Evolutionary conservation across 2,329 filamentous ascomycete genomes (phyloP), one percentile per base, ranked within the genome.

Genomic region (Cercospora sp.): DNA sequence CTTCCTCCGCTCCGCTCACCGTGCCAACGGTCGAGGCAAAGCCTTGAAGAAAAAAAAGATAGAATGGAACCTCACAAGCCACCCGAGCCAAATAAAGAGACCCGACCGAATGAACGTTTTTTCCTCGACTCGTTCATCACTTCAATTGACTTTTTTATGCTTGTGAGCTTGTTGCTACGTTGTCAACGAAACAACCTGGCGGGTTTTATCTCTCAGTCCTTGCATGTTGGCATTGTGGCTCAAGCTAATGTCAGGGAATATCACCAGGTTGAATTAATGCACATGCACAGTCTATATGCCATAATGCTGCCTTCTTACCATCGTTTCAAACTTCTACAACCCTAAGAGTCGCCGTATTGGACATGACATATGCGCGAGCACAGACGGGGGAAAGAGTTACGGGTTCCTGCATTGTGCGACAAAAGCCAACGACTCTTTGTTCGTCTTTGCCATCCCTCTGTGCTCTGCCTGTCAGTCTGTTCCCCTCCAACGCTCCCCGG

Each of bases 391-490:
- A 51, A 51, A 16, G 20, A 10, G 53, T 57, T 58, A 58, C 53
- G 53, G 53, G 53, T 58, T 58, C 26, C 53, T 58, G 53, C 53
- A 33, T 58, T 58, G 53, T 58, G 53, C 30, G 53, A 58, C 53
- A 33, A 58, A 5, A 30, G 23, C 9, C 13, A 58, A 58, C 53
- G 53, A n/a, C 13, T 18, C 10, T 33, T n/a, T n/a, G 13, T 57
- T 57, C 53, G 26, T 57, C 28, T 57, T n/a, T 9, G 40, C n/a
- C 16, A 7, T 45, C 40, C 16, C 16, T 18, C 40, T 9, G 6
- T 45, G 28, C 5, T 28, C 28, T 30, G 5, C 28, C 7, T 23
- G 18, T 23, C 45, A 10, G 18, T 51, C 45, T 13, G 10, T 48
- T 48, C 42, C 42, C 18, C 18, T 48, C 42, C 42, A 48, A 48